phyloP scores from a whole-genome alignment of 2,329 filamentous ascomycete genomes.

The Phialemonium atrogriseum region DNA sequence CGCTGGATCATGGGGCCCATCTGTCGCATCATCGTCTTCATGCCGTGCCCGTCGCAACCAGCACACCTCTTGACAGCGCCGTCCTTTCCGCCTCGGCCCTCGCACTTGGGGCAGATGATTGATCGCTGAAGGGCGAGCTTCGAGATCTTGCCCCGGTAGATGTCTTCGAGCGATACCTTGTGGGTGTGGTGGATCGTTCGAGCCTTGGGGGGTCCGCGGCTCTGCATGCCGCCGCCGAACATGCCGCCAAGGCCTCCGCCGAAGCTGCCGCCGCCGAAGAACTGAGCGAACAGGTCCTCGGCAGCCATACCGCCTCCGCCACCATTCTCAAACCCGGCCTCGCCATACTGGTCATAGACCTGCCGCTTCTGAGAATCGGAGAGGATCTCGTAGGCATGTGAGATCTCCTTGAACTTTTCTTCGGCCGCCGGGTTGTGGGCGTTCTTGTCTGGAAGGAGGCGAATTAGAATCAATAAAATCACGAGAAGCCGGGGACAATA shows the following conservation, averaged over 20 bases:
- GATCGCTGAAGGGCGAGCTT: slow-evolving; percentile 97
- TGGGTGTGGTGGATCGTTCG: slow-evolving; percentile 97
- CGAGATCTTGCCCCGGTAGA: slow-evolving; percentile 95
- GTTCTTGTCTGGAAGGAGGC: slow-evolving; percentile 86
- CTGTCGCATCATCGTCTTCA: slow-evolving; percentile 99
- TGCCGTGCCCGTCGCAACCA: slow-evolving; percentile 87
- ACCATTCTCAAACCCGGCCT: slow-evolving; percentile 89
- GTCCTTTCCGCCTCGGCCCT: slow-evolving; percentile 91
- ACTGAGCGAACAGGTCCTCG: slow-evolving; percentile 93
- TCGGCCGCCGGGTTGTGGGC: slow-evolving; percentile 85
- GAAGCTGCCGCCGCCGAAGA: slow-evolving; percentile 74
- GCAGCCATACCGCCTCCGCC: slow-evolving; percentile 81
- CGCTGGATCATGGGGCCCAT: slow-evolving; percentile 99
- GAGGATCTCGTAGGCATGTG: slow-evolving; percentile 90
- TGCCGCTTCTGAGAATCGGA: slow-evolving; percentile 86
- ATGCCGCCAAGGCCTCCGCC: slow-evolving; percentile 70
- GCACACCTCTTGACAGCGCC: slow-evolving; percentile 91
- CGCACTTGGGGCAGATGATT: slow-evolving; percentile 91
- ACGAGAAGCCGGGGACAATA: too few relatives aligned
- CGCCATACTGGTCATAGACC: slow-evolving; percentile 95
- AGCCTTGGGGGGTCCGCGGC: slow-evolving; percentile 76
- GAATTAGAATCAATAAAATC: too few relatives aligned
- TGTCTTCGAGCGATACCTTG: slow-evolving; percentile 95
- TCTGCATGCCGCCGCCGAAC: slow-evolving; percentile 70
- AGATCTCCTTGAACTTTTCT: slow-evolving; percentile 98